phyloP scores from a whole-genome alignment of 2,329 filamentous ascomycete species.

The Pyrenochaeta sp. region DNA sequence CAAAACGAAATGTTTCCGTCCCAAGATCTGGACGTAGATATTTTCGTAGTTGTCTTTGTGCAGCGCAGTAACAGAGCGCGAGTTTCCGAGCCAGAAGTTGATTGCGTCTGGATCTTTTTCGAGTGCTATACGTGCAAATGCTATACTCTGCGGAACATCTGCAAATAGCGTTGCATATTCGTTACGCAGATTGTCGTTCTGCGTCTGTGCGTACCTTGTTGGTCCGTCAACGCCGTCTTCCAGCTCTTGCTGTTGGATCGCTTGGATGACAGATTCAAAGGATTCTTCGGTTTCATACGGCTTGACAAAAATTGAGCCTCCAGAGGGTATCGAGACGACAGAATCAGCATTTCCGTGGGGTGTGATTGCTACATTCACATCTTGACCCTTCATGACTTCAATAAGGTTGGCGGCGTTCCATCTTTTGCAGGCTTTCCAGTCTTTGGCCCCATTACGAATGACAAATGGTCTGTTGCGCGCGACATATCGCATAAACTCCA shows the following conservation, averaged over 20 bases:
- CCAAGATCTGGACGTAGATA: slow-evolving; percentile 79
- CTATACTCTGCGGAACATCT: slow-evolving; percentile 70
- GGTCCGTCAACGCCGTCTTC: neutral
- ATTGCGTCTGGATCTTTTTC: slow-evolving; percentile 73
- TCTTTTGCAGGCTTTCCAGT: slow-evolving; percentile 68
- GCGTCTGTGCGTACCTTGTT: slow-evolving; percentile 74
- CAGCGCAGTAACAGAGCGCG: slow-evolving; percentile 72
- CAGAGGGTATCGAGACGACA: slow-evolving; percentile 71
- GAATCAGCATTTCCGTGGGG: slow-evolving; percentile 69
- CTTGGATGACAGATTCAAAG: slow-evolving; percentile 70
- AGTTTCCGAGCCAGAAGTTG: slow-evolving; percentile 83
- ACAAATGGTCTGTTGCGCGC: slow-evolving; percentile 79
- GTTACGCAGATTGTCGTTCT: slow-evolving; percentile 81
- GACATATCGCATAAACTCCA: slow-evolving; percentile 83
- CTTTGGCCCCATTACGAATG: slow-evolving; percentile 67
- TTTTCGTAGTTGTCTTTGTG: slow-evolving; percentile 90
- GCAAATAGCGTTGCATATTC: slow-evolving; percentile 73
- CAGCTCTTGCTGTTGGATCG: slow-evolving; percentile 67
- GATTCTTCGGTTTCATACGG: slow-evolving; percentile 72
- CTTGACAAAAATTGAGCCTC: slow-evolving; percentile 67
- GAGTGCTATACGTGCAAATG: slow-evolving; percentile 78
- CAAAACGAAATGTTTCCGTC: slow-evolving; percentile 77
- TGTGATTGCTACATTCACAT: slow-evolving; percentile 81
- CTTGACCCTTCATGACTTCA: slow-evolving; percentile 61
- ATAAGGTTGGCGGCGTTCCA: slow-evolving; percentile 72